A percentile compares a stretch with the other conserved stretches of the same genome.
Conservation (phyloP, 2,329 filamentous ascomycete species). For the Aureobasidium namibiae region DNA sequence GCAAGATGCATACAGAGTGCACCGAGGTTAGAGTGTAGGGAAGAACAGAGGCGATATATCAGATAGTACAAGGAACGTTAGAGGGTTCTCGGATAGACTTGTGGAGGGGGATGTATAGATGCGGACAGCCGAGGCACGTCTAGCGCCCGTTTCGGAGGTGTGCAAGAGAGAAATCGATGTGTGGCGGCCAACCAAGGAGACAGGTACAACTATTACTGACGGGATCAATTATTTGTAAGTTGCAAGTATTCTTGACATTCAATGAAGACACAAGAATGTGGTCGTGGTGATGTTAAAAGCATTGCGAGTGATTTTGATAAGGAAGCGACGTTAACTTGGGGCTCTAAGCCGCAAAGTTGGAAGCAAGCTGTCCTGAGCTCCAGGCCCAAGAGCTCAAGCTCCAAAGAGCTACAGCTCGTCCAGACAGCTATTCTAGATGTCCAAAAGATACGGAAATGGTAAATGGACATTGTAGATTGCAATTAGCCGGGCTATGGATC, state of each 20-base stretch:
- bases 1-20: constrained; percentile 1
- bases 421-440: not conserved
- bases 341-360: not conserved
- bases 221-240: no score
- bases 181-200: not conserved
- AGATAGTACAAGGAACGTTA: not conserved
- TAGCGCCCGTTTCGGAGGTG: not conserved
- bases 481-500: not conserved
- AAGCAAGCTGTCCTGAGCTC: constrained; percentile 11
- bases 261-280: not conserved
- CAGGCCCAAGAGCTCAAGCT: constrained; percentile 5
- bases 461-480: not conserved
- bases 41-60: no score
- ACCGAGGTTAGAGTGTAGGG: no score
- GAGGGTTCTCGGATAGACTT: not conserved
- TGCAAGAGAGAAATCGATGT: not conserved
- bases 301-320: not conserved
- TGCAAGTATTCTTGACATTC: not conserved
- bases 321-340: not conserved
- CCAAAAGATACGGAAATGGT: not conserved
- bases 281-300: not conserved
- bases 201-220: not conserved
- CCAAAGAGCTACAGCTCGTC: constrained; percentile 1
- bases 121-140: constrained; percentile 8
- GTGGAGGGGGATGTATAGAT: not conserved